phyloP scores from a whole-genome alignment of 352 stramenopile genomes.

The Globisporangium mamillatum region DNA sequence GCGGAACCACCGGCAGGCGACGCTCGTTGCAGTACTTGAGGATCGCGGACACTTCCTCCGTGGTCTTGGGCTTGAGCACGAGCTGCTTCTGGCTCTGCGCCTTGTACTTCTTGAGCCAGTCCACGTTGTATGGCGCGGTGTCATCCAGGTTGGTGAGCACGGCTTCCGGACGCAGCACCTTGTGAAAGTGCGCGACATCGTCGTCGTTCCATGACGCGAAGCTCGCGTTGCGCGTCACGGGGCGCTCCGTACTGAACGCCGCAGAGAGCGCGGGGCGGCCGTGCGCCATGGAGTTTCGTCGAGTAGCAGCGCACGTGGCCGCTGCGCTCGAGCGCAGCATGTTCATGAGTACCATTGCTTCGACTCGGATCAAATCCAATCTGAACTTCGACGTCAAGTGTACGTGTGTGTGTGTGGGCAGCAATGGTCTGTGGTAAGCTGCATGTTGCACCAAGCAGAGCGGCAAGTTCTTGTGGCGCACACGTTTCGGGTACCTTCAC shows the following conservation, averaged over 20 bases:
- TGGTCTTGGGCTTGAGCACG: slow-evolving; percentile 87
- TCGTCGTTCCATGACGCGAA: slow-evolving; percentile 57
- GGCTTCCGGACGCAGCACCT: slow-evolving; percentile 49
- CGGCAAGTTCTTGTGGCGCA: slow-evolving; percentile 14
- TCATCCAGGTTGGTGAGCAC: slow-evolving; percentile 72
- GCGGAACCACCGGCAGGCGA: slow-evolving; percentile 90
- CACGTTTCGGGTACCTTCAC: slow-evolving; percentile 9
- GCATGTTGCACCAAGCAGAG: slow-evolving; percentile 13
- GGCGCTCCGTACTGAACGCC: slow-evolving; percentile 21
- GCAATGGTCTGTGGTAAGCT: neutral
- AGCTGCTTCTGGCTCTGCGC: slow-evolving; percentile 52
- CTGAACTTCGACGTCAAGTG: slow-evolving; percentile 6
- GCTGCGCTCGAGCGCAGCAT: neutral
- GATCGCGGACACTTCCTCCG: slow-evolving; percentile 84
- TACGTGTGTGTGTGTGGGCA: slow-evolving; percentile 1
- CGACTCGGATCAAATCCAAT: neutral
- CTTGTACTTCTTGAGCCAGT: slow-evolving; percentile 89
- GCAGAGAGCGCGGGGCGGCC: neutral
- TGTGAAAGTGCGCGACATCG: slow-evolving; percentile 65
- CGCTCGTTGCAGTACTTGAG: slow-evolving; percentile 92
- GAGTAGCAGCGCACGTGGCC: slow-evolving; percentile 11
- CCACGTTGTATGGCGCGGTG: slow-evolving; percentile 64
- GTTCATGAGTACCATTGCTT: slow-evolving; percentile 9
- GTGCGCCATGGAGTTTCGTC: slow-evolving; percentile 12
- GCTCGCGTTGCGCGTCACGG: slow-evolving; percentile 34